These are phyloP conservation scores for Lipomyces anomalus DNA, from an alignment of 805 yeast species.

Conservation along the genomic window DNA sequence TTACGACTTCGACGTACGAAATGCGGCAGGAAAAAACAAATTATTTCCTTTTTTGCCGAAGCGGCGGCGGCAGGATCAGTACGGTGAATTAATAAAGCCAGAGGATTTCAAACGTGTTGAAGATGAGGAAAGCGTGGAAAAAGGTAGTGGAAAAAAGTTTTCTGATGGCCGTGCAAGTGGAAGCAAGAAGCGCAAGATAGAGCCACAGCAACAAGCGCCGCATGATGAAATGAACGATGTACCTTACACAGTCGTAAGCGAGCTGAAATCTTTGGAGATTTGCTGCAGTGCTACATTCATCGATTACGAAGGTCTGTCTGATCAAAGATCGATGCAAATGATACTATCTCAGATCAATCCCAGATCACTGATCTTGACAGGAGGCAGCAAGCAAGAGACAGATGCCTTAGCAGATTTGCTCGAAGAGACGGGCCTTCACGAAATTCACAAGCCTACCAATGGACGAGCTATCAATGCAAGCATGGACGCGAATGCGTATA, in stretches of 20 bases:
- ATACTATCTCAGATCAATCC: constrained; percentile 78
- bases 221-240: constrained; percentile 19
- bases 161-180: constrained; percentile 2
- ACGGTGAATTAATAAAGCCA: constrained; percentile 70
- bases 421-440: constrained; percentile 26
- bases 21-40: constrained; percentile 27
- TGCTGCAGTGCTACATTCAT: constrained; percentile 70
- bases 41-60: constrained; percentile 74
- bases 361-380: constrained; percentile 54
- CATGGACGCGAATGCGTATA: constrained; percentile 48
- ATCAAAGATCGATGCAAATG: constrained; percentile 70
- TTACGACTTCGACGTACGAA: constrained; percentile 51
- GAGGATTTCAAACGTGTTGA: constrained; percentile 56
- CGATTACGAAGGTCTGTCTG: constrained; percentile 80
- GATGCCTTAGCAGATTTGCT: constrained; percentile 21
- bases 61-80: constrained; percentile 65
- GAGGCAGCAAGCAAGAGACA: constrained; percentile 33
- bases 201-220: constrained; percentile 41
- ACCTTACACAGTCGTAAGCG: constrained; percentile 35
- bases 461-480: constrained; percentile 34
- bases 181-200: constrained; percentile 20
- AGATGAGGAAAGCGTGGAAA: constrained; percentile 27
- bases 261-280: constrained; percentile 40
- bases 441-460: constrained; percentile 21
- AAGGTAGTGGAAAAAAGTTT: background rate